Evolutionary conservation across 2,329 filamentous ascomycete genomes (phyloP).

Genomic region (Dryadomyces quercus-mongolicae): DNA sequence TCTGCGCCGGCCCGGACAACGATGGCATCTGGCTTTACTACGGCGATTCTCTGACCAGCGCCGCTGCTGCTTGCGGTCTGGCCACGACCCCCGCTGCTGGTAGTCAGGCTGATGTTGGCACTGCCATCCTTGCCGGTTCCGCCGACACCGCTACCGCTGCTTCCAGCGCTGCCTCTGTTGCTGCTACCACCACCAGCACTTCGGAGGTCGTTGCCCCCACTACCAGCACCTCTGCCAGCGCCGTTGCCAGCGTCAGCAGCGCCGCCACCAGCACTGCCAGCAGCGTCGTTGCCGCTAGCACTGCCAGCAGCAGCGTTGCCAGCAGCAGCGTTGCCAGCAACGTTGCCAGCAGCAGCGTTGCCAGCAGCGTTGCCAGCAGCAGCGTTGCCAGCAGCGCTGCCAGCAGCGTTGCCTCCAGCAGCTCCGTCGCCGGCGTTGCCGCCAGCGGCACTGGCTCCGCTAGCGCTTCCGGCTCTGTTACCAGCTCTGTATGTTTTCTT

Average conservation of each 20-base stretch:
- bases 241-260: background rate
- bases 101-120: constrained; percentile 10
- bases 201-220: constrained; percentile 1
- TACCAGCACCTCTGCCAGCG: background rate
- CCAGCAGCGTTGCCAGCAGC: background rate
- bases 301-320: constrained; percentile 5
- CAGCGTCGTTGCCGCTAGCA: background rate
- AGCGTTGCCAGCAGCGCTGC: background rate
- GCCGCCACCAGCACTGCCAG: constrained; percentile 3
- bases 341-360: no score
- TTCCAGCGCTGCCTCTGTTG: constrained; percentile 1
- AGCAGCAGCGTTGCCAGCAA: background rate
- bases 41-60: constrained; percentile 18
- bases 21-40: constrained; percentile 29
- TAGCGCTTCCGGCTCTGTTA: background rate
- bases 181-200: background rate
- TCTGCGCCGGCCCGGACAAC: constrained; percentile 26
- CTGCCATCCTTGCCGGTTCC: constrained; percentile 8
- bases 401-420: background rate
- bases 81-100: constrained; percentile 13
- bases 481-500: background rate
- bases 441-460: no score
- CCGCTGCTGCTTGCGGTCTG: constrained; percentile 18
- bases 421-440: background rate
- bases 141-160: background rate